Evolutionary conservation across 2,329 filamentous ascomycete species (phyloP), one percentile per base, ranked within the genome.

Genomic region (Dactylellina haptotyla): DNA sequence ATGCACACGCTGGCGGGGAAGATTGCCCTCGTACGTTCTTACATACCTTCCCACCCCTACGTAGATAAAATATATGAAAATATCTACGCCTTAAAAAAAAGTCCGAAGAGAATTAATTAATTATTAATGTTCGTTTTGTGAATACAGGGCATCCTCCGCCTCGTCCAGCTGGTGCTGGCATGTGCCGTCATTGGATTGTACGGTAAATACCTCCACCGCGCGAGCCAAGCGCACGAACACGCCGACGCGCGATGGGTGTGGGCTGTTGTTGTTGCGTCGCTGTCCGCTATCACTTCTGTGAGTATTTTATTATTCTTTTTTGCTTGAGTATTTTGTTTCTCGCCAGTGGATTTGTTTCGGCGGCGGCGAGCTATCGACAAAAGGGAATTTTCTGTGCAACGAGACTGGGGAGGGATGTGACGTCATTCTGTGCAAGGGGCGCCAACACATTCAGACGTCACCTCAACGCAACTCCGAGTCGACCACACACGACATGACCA

Each of bases 161-260:
- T 93, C 80, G 81, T 89, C 75, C 91, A 93, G 78, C 89, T 97
- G 78, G 85, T 90, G 63, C 84, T 96, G 75, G 91, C 88, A 12
- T 82, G 96, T 67, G 86, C 90, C 1, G 90, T 95, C 61, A 88
- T 89, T 76, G 93, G 90, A 0, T 86, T 97, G 14, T 97, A 95
- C 76, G 90, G 88, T 34, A 82, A 85, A 34, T 90, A 94, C 79
- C 82, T 95, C 8, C 81, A 86, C 72, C 81, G 81, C 20, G 87
- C 87, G 1, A 79, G 82, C 28, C 81, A 86, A 23, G 80, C 83
- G 3, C 79, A 84, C 61, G 83, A 83, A 43, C 84, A 87, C 75
- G 80, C 82, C 1, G 86, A 91, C 78, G 84, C 87, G 1, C 89
- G 88, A 86, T 94, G 90, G 90, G 30, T 88, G 54, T 97, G 89